Conservation (phyloP, 1,284 basidiomycete species). For the Pseudozyma hubeiensis region DNA sequence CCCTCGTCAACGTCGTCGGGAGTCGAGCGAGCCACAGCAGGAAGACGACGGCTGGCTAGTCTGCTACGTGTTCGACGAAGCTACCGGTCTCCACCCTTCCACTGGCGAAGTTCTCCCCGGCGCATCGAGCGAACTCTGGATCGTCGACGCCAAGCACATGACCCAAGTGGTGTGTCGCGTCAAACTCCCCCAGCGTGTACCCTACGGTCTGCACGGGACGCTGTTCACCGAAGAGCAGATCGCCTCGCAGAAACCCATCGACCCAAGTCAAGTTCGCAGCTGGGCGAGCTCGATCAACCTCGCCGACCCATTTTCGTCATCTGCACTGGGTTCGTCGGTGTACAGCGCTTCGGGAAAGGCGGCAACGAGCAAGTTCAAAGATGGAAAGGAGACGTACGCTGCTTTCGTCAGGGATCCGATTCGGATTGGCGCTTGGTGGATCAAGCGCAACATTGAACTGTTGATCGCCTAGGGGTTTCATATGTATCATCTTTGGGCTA, state of each 20-base stretch:
- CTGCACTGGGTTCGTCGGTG: slow-evolving; percentile 12
- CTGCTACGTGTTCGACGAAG: slow-evolving; percentile 72
- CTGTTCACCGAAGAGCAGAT: slow-evolving; percentile 67
- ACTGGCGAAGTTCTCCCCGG: slow-evolving; percentile 68
- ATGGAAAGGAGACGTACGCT: slow-evolving; percentile 22
- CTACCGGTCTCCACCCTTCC: slow-evolving; percentile 61
- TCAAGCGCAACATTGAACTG: slow-evolving; percentile 45
- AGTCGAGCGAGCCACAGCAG: not conserved
- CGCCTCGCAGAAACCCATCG: slow-evolving; percentile 50
- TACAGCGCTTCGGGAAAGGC: slow-evolving; percentile 26
- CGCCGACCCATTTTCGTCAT: slow-evolving; percentile 35
- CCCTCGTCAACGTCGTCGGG: slow-evolving; percentile 42
- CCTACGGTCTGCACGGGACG: slow-evolving; percentile 69
- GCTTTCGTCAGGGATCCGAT: slow-evolving; percentile 44
- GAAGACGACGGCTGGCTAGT: slow-evolving; percentile 72
- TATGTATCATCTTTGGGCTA: not conserved
- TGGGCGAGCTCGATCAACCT: slow-evolving; percentile 45
- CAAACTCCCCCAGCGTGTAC: slow-evolving; percentile 70
- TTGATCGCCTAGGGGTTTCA: slow-evolving; percentile 27
- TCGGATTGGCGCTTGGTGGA: slow-evolving; percentile 42
- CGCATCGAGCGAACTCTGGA: slow-evolving; percentile 70
- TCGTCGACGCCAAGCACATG: slow-evolving; percentile 71
- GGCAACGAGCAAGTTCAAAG: slow-evolving; percentile 18
- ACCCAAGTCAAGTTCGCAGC: slow-evolving; percentile 26
- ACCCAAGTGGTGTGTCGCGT: slow-evolving; percentile 69